phyloP scores from a whole-genome alignment of 345 rosid genomes.

The Aquilaria malaccensis region DNA sequence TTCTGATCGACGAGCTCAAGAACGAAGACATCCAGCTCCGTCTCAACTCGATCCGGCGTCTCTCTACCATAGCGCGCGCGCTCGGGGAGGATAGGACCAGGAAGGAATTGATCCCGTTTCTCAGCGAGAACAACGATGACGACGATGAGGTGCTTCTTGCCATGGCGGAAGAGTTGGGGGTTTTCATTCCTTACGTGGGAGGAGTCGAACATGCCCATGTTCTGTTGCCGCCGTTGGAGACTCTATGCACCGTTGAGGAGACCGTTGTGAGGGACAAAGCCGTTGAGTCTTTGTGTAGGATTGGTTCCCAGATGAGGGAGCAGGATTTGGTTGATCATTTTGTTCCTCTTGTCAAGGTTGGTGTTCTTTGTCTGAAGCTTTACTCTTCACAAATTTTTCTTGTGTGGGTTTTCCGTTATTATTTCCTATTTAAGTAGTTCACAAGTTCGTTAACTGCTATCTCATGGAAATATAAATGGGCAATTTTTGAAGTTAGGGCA shows the following conservation, averaged over 20 bases:
- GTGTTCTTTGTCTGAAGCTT: conserved; percentile 7
- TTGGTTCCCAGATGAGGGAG: conserved; percentile 92
- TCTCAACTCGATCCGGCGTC: conserved; percentile 75
- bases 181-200: conserved; percentile 86
- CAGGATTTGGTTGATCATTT: conserved; percentile 67
- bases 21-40: conserved; percentile 96
- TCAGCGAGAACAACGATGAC: conserved; percentile 91
- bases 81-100: conserved; percentile 94
- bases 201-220: conserved; percentile 80
- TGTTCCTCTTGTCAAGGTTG: conserved; percentile 83
- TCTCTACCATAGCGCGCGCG: conserved; percentile 92
- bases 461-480: background rate
- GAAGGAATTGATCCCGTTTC: conserved; percentile 82
- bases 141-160: conserved; percentile 98
- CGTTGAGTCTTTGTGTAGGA: conserved; percentile 73
- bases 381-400: background rate
- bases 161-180: conserved; percentile 88
- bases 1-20: conserved; percentile 86
- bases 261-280: conserved; percentile 92
- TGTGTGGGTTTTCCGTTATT: too few relatives aligned
- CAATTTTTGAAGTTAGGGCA: background rate
- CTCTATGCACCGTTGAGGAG: conserved; percentile 86
- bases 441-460: background rate
- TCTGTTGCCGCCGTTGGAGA: conserved; percentile 75
- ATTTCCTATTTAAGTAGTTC: too few relatives aligned